Conservation (phyloP, 2,329 filamentous ascomycete genomes). For the Penicillium brasilianum region DNA sequence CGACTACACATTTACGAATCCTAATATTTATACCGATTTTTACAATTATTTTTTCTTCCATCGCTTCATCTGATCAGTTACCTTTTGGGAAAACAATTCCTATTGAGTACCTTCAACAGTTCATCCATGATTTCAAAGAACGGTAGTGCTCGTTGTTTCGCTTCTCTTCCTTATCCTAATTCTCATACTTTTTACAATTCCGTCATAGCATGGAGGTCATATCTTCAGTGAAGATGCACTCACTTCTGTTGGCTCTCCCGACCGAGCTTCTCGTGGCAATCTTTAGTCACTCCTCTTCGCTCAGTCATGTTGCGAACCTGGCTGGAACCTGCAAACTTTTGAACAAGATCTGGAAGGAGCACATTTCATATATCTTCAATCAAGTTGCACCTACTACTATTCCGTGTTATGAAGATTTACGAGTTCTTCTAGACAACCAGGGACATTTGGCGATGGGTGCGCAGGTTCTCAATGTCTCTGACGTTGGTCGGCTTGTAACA, state of each 20-base stretch:
- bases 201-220: background rate
- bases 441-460: background rate
- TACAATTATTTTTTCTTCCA: too few relatives aligned
- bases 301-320: background rate
- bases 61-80: too few relatives aligned
- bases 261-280: background rate
- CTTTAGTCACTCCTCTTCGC: background rate
- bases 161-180: too few relatives aligned
- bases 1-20: too few relatives aligned
- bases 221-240: background rate
- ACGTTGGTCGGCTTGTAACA: background rate
- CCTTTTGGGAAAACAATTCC: too few relatives aligned
- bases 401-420: constrained; percentile 2
- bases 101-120: too few relatives aligned
- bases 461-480: background rate
- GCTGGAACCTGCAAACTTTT: background rate
- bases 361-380: background rate
- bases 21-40: too few relatives aligned
- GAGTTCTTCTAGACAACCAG: background rate
- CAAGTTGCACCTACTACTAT: background rate
- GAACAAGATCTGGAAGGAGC: background rate
- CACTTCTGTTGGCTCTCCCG: background rate
- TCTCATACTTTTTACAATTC: background rate
- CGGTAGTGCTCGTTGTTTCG: too few relatives aligned
- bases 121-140: too few relatives aligned